These are phyloP conservation scores for Epichloe glyceriae DNA, from an alignment of 2,329 filamentous ascomycete species.

Conservation along the genomic window DNA sequence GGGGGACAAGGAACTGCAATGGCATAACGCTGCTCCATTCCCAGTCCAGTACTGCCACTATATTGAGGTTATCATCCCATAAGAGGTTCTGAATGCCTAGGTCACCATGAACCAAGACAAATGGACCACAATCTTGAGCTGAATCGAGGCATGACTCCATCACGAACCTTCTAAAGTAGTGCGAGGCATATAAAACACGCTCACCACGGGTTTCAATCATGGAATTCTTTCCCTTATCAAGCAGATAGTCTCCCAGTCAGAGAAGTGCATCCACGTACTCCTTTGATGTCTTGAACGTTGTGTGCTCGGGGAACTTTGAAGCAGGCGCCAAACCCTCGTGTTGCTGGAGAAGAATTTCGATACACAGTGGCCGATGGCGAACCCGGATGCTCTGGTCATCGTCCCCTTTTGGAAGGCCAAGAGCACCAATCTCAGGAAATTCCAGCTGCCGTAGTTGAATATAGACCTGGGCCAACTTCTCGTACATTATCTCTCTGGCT, in stretches of 20 bases:
- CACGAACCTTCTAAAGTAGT: conserved; percentile 10
- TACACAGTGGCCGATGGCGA: background rate
- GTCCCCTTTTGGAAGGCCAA: background rate
- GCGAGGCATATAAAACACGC: conserved; percentile 12
- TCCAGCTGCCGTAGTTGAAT: background rate
- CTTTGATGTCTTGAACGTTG: background rate
- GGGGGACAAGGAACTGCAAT: conserved; percentile 9
- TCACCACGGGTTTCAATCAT: conserved; percentile 2
- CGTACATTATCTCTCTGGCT: background rate
- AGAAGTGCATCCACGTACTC: background rate
- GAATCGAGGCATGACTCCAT: conserved; percentile 4
- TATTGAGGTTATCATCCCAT: conserved; percentile 6
- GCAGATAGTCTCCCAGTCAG: background rate
- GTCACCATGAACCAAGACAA: conserved; percentile 15
- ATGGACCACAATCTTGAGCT: conserved; percentile 9
- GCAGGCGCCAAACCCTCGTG: background rate
- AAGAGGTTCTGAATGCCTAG: conserved; percentile 12
- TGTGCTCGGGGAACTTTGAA: background rate
- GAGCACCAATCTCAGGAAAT: background rate
- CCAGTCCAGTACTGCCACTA: conserved; percentile 10
- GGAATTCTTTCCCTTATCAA: background rate
- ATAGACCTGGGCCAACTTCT: background rate
- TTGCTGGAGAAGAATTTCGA: background rate
- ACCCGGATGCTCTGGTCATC: background rate
- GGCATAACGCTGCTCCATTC: conserved; percentile 12